Evolutionary conservation across 2,329 filamentous ascomycete genomes (phyloP), one percentile per base, ranked within the genome.

Genomic region (Chrysosporium keratinophilum): DNA sequence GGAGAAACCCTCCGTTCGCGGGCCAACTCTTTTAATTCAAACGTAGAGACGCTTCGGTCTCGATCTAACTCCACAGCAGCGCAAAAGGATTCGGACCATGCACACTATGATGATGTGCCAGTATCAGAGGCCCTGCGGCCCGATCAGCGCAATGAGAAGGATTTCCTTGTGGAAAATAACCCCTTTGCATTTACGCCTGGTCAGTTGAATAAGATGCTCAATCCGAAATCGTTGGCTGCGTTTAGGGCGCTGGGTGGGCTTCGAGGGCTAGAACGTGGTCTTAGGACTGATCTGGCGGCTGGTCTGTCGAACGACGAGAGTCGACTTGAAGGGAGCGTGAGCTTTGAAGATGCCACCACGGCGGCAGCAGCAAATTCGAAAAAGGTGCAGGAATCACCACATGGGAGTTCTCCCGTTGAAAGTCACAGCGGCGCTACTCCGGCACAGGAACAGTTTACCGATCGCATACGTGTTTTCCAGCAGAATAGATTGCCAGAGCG

Each of bases 201-300:
- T 12, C 84, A 94, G 64, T 76, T 96, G 58, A 84, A 83, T 62
- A 95, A 95, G 69, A 79, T 95, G 72, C 81, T 91, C 57, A 93
- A 94, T 65, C 90, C 90, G 2, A 95, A 95, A 73, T 94, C 82
- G 57, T 71, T 95, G 55, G 76, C 84, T 11, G 89, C 89, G 0
- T 95, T 91, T 61, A 86, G 84, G 63, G 83, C 83, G 12, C 67
- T 96, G 4, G 89, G 90, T 47, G 90, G 90, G 20, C 69, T 95
- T 14, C 71, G 70, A 15, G 90, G 90, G 0, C 69, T 96, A 47
- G 88, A 91, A 68, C 85, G 82, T 64, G 90, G 89, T 9, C 72
- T 96, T 31, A 77, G 86, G 47, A 83, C 82, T 5, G 81, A 93
- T 66, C 75, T 87, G 31, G 79, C 77, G 49, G 76, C 84, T 35